Evolutionary conservation across 352 stramenopile genomes (phyloP), one percentile per base, ranked within the genome.

Genomic region (Salisapilia sapeloensis): DNA sequence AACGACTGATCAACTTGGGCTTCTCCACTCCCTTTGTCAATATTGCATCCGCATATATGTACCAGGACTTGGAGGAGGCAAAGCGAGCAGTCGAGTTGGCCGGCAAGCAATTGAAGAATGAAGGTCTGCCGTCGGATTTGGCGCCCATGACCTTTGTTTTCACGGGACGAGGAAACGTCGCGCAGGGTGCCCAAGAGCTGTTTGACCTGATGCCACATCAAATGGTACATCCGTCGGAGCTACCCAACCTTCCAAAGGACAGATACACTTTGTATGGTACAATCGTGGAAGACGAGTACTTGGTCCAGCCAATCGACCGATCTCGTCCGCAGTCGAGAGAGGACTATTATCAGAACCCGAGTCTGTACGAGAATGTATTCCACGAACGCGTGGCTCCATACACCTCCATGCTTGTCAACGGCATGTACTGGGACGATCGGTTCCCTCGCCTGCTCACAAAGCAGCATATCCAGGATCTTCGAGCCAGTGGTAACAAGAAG

Each of bases 401-500:
- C 45, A 62, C 71, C 34, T 94, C 85, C 22, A 89, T 96, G 44
- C 50, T 98, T 15, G 64, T 97, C 29, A 97, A 97, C 60, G 86
- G 84, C 46, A 96, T 95, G 53, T 98, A 97, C 58, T 98, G 92
- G 92, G 91, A 98, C 37, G 64, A 94, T 33, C 70, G 84, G 4
- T 91, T 90, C 52, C 91, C 92, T 17, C 60, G 90, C n/a, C 41
- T 97, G 15, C 52, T 97, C 27, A 95, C 85, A 6, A 84, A 90
- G 27, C 46, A 93, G 32, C 78, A 97, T 42, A 71, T 96, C 14
- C 55, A 69, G 20, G 42, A 78, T 4, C 47, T 95, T 35, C 64
- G 50, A 37, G 56, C 38, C 6, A 38, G 42, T 28, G 61, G 60
- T 48, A 92, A 89, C 40, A 44, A 60, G 7, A 89, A 92, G 35